Evolutionary conservation across 148 eudicot genomes (phyloP).

Genomic region (Cornus florida): DNA sequence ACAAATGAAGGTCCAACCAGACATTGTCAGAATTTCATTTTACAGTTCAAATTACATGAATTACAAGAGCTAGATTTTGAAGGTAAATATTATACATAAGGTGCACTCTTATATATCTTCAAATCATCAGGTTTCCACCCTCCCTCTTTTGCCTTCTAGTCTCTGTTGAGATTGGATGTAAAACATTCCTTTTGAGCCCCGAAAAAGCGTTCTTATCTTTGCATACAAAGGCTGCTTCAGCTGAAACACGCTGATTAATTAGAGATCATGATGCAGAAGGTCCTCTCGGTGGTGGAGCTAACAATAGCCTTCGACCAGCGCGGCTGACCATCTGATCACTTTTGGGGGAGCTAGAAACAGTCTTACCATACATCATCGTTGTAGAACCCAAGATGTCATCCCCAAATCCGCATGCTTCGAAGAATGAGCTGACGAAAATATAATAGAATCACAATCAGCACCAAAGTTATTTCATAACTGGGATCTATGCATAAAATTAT

Average conservation of each 20-base stretch:
- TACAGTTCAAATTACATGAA: too few relatives aligned
- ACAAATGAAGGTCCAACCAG: background rate
- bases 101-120: background rate
- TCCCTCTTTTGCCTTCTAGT: background rate
- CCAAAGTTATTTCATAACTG: background rate
- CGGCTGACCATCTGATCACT: slow-evolving; percentile 26
- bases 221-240: background rate
- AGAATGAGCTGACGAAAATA: slow-evolving; percentile 50
- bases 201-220: background rate
- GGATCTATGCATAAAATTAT: background rate
- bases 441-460: background rate
- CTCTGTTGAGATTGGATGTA: background rate
- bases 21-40: background rate
- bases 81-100: background rate
- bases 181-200: background rate
- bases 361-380: slow-evolving; percentile 68
- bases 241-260: background rate
- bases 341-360: slow-evolving; percentile 24
- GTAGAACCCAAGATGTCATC: slow-evolving; percentile 72
- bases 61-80: background rate
- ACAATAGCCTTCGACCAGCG: slow-evolving; percentile 57
- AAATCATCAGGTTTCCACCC: background rate
- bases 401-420: slow-evolving; percentile 83
- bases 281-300: slow-evolving; percentile 46
- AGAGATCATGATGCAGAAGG: slow-evolving; percentile 4